Conservation (phyloP, 495 filamentous ascomycete genomes). For the Cudoniella acicularis region DNA sequence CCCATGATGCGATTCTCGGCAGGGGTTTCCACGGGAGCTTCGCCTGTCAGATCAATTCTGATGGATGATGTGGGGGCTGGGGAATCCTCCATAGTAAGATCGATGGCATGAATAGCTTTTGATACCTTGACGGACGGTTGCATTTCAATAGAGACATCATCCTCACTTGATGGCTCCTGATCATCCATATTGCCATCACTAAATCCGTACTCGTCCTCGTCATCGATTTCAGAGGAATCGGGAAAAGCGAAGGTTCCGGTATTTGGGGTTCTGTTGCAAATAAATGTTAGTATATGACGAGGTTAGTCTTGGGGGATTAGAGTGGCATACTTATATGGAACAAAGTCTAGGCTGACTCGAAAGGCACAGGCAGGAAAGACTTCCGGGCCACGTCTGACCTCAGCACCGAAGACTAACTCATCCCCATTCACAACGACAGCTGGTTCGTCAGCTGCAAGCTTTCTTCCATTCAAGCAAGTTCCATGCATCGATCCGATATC, state of each 20-base stretch:
- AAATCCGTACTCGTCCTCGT: constrained; percentile 45
- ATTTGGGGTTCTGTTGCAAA: constrained; percentile 40
- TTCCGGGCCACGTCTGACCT: constrained; percentile 36
- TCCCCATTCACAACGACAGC: constrained; percentile 35
- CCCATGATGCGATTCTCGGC: constrained; percentile 7
- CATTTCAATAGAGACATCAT: constrained; percentile 16
- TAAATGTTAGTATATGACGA: constrained; percentile 9
- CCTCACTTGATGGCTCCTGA: constrained; percentile 9
- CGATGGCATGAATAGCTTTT: constrained; percentile 18
- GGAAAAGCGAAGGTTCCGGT: constrained; percentile 39
- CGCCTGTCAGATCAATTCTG: constrained; percentile 12
- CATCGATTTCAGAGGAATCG: constrained; percentile 42
- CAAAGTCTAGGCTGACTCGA: constrained; percentile 17
- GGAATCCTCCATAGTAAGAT: constrained; percentile 24
- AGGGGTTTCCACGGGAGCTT: constrained; percentile 5
- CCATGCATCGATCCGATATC: constrained; percentile 58
- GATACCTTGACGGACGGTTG: constrained; percentile 24
- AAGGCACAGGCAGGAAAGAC: constrained; percentile 36
- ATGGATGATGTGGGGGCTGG: background rate
- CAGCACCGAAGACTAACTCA: constrained; percentile 41
- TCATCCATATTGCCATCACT: constrained; percentile 25
- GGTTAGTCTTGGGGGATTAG: background rate
- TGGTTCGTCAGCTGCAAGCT: constrained; percentile 19
- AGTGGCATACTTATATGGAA: constrained; percentile 15
- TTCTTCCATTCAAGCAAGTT: constrained; percentile 40